A percentile compares a stretch with the other conserved stretches of the same genome.
Evolutionary conservation across 305 asterid genomes (phyloP).

Genomic region (Fraxinus greggii): DNA sequence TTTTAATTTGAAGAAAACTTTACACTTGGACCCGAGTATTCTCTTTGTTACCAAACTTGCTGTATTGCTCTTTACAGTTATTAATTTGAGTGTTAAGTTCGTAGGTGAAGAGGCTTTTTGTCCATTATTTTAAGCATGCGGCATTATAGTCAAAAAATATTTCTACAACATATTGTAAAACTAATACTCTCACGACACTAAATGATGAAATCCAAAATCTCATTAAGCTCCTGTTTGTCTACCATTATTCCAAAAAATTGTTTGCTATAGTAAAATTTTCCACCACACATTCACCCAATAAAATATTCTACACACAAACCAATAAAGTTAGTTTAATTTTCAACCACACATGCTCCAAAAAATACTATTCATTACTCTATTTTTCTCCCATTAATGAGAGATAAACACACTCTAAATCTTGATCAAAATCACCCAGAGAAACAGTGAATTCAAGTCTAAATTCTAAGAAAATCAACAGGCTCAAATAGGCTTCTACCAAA

Average conservation of each 20-base stretch:
- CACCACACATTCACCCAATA: no score
- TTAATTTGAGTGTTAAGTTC: not conserved
- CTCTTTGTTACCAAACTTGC: not conserved
- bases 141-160: not conserved
- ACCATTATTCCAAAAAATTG: no score
- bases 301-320: no score
- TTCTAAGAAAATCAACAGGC: not conserved
- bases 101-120: not conserved
- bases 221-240: no score
- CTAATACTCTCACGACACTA: not conserved
- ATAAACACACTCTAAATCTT: no score
- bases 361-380: no score
- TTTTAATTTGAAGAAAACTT: not conserved
- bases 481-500: not conserved
- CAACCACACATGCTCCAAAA: no score
- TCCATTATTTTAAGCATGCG: not conserved
- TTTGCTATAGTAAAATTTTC: no score
- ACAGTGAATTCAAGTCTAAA: not conserved
- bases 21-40: not conserved
- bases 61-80: not conserved
- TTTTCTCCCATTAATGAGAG: no score
- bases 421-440: not conserved
- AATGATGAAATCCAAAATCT: not conserved
- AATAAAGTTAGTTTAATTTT: no score
- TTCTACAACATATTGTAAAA: not conserved